Base-by-base conservation (phyloP, 1,139 yeast genomes). In the Diutina scorzettiae region DNA sequence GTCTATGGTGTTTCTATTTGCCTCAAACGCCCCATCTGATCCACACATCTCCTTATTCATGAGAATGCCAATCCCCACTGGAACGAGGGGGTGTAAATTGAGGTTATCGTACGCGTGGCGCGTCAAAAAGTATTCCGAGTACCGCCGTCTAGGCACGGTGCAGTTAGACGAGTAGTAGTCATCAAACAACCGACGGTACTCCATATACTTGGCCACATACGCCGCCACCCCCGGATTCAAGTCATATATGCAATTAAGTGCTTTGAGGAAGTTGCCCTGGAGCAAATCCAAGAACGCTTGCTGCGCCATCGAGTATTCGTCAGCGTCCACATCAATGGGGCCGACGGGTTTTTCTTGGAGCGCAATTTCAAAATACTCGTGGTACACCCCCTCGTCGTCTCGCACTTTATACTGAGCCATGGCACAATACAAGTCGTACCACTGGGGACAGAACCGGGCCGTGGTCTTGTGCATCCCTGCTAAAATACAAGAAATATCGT, bases 361-460 rank as follows among this genome's bases (percentile, higher is more conserved):
- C 2, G 75, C 58, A 9, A 60, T 47, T 16, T 59, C 52, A 44
- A 54, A 66, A 48, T 60, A 68, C 32, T 65, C 68, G 3, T 51
- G 36, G 45, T 59, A 67, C 3, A 67, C 53, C 2, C 49, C 45
- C 6, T 52, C 59, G 45, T 64, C 68, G 43, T 68, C 71, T 43
- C 73, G 58, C 34, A 84, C 76, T 53, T 77, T 79, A 55, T 67
- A 86, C 43, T 78, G 63, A 23, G 78, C 63, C 36, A 81, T 68
- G 1, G 84, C 81, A 40, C 76, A 66, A 40, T 76, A 67, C 17
- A 79, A 68, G 53, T 84, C 95, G 55, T 78, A 82, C 95, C 95
- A 85, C 1, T 73, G 61, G 5, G 63, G 61, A 29, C 81, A 67
- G 44, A 59, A 63, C 14, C 60, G 61, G 2, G 73, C 54, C 21